A percentile compares a stretch with the other conserved stretches of the same genome.
Evolutionary conservation across 176 grass and related monocot species (phyloP).

Genomic region (Musa itinerans): DNA sequence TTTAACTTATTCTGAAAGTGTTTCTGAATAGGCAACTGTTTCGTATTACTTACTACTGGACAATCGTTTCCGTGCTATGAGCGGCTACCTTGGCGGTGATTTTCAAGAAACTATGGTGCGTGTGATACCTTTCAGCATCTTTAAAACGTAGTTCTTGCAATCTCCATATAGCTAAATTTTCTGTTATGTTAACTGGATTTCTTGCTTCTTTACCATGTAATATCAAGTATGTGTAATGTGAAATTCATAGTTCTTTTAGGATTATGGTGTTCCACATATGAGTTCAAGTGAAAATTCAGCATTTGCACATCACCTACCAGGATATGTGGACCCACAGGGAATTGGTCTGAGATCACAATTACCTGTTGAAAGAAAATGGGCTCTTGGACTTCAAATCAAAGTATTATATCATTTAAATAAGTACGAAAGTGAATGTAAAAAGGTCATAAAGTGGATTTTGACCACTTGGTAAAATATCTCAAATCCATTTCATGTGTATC

Average conservation of each 20-base stretch:
- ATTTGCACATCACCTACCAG: slow-evolving; percentile 30
- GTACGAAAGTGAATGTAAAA: no score
- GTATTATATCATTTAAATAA: no score
- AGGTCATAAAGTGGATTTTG: no score
- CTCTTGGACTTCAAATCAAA: slow-evolving; percentile 22
- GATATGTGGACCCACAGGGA: slow-evolving; percentile 60
- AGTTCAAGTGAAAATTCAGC: slow-evolving; percentile 37
- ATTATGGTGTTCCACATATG: slow-evolving; percentile 32
- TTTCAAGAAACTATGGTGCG: slow-evolving; percentile 73
- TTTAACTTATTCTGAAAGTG: slow-evolving; percentile 14
- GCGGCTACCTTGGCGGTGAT: slow-evolving; percentile 68
- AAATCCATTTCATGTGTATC: no score
- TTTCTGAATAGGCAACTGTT: slow-evolving; percentile 58
- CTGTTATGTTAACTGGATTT: no score
- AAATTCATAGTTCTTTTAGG: slow-evolving; percentile 17
- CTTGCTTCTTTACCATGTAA: background rate
- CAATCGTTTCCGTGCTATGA: slow-evolving; percentile 46
- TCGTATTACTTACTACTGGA: slow-evolving; percentile 88
- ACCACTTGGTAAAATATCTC: no score
- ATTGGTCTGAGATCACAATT: slow-evolving; percentile 45
- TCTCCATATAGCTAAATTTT: no score
- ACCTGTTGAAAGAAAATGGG: slow-evolving; percentile 74
- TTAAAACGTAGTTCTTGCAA: no score
- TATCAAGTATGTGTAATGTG: background rate
- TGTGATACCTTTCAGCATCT: background rate